Conservation (phyloP, 805 yeast genomes). For the Candida verbasci region DNA sequence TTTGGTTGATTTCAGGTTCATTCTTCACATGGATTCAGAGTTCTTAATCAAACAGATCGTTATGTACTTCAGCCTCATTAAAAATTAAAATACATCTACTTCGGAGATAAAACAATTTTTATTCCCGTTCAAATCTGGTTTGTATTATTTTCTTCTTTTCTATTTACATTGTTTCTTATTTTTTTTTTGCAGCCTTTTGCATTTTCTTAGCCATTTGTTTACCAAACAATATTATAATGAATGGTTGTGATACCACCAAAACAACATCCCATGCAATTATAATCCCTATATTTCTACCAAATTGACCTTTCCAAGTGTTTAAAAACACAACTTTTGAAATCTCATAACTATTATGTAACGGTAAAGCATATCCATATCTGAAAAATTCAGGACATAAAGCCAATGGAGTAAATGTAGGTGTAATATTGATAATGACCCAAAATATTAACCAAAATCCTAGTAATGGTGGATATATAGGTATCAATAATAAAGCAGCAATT, state of each 20-base stretch:
- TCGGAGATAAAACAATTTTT: no score
- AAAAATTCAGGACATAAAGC: slow-evolving; percentile 55
- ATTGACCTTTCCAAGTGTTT: slow-evolving; percentile 48
- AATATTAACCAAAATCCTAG: slow-evolving; percentile 68
- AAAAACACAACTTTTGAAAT: slow-evolving; percentile 56
- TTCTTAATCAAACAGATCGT: no score
- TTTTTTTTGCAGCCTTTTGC: slow-evolving; percentile 2
- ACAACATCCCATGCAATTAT: slow-evolving; percentile 58
- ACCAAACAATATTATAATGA: slow-evolving; percentile 42
- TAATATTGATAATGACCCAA: slow-evolving; percentile 65
- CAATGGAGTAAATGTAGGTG: slow-evolving; percentile 66
- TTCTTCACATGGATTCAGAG: no score
- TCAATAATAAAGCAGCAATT: slow-evolving; percentile 49
- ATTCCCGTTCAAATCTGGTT: no score
- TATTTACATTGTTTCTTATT: no score
- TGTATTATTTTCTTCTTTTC: no score
- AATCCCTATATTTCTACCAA: slow-evolving; percentile 61
- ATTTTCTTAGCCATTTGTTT: slow-evolving; percentile 25
- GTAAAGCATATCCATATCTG: slow-evolving; percentile 64
- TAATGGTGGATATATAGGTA: slow-evolving; percentile 55
- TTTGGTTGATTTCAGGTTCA: no score
- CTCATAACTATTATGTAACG: slow-evolving; percentile 63
- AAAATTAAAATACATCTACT: no score
- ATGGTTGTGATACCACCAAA: slow-evolving; percentile 40
- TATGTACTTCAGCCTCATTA: no score